These are phyloP conservation scores for Linum trigynum DNA, from an alignment of 345 rosid genomes.

Conservation along the genomic window DNA sequence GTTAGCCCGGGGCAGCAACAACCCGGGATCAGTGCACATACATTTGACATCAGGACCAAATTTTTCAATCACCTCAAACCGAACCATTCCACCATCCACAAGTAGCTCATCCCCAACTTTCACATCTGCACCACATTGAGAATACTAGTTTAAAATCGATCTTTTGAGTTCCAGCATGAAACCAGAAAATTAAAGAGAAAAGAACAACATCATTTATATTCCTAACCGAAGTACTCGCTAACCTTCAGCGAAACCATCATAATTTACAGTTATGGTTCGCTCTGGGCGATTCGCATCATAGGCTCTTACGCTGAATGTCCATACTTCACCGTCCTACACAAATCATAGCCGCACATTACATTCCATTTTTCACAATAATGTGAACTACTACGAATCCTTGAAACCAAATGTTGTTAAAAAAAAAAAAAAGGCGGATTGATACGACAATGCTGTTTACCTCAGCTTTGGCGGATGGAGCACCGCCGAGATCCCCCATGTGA, in stretches of 20 bases:
- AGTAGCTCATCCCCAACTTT: constrained; percentile 60
- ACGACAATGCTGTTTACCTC: constrained; percentile 15
- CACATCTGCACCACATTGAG: constrained; percentile 27
- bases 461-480: constrained; percentile 40
- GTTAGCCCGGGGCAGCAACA: constrained; percentile 63
- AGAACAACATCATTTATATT: background rate
- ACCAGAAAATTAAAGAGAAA: background rate
- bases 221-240: background rate
- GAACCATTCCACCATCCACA: constrained; percentile 76
- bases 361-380: background rate
- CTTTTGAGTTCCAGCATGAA: background rate
- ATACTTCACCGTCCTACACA: constrained; percentile 83
- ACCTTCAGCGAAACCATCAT: constrained; percentile 99
- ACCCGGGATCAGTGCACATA: constrained; percentile 55
- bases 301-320: constrained; percentile 94
- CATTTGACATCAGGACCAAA: constrained; percentile 48
- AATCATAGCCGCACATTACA: background rate
- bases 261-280: constrained; percentile 74
- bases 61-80: constrained; percentile 55
- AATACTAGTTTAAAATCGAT: no score
- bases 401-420: no score
- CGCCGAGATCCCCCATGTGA: constrained; percentile 62
- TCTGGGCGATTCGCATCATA: constrained; percentile 65
- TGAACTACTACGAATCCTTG: no score
- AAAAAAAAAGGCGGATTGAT: no score